Conservation (phyloP, 2,329 filamentous ascomycete genomes). For the Penicillium aurantiogriseum region DNA sequence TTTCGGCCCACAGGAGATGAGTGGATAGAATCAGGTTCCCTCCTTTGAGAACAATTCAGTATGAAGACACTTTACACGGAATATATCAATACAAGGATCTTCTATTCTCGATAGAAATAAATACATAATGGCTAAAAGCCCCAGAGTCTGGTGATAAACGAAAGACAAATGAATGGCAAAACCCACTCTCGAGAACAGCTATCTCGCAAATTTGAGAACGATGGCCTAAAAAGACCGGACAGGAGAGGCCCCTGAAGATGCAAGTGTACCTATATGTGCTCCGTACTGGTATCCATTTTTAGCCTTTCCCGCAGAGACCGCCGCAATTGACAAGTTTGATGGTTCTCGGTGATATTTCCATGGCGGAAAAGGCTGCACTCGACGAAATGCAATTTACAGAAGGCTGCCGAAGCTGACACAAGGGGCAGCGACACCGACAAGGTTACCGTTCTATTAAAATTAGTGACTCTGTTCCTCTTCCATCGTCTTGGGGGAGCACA, state of each 20-base stretch:
- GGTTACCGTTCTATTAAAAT: slow-evolving; percentile 24
- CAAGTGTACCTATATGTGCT: slow-evolving; percentile 16
- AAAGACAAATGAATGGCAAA: slow-evolving; percentile 12
- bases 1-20: background rate
- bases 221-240: background rate
- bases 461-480: background rate
- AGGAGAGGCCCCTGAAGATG: slow-evolving; percentile 5
- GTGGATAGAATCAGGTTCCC: too few relatives aligned
- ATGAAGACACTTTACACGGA: background rate
- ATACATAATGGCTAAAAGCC: slow-evolving; percentile 11
- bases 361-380: background rate
- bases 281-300: slow-evolving; percentile 5
- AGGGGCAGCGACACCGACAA: slow-evolving; percentile 31
- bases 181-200: background rate
- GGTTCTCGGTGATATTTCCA: background rate
- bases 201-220: background rate
- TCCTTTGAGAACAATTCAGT: background rate
- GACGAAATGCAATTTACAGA: slow-evolving; percentile 24
- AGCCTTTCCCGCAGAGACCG: slow-evolving; percentile 1
- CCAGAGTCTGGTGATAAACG: slow-evolving; percentile 10
- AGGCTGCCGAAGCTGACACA: slow-evolving; percentile 33
- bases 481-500: background rate
- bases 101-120: slow-evolving; percentile 5
- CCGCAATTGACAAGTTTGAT: background rate
- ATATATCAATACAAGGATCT: background rate